Percentiles rank a stretch among this genome's conserved stretches.
Conservation (phyloP, 768 basidiomycete genomes). For the Psilocybe tampanensis region DNA sequence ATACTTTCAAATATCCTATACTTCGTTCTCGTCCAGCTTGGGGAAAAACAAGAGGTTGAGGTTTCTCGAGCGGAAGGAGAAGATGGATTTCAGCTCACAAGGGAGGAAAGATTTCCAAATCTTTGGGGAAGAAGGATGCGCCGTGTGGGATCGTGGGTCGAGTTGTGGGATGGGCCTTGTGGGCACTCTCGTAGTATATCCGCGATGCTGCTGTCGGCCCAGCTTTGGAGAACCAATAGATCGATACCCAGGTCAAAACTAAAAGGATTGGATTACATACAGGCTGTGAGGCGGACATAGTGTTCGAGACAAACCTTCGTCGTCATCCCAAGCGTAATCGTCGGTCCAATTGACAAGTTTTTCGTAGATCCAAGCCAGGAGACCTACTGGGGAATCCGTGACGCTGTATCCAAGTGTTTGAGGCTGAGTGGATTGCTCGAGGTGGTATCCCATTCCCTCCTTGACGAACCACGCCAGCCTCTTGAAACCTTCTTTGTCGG, state of each 20-base stretch:
- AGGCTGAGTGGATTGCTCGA: conserved; percentile 43
- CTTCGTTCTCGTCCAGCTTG: conserved; percentile 21
- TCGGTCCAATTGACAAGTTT: conserved; percentile 50
- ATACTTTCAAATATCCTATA: conserved; percentile 38
- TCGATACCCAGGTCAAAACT: conserved; percentile 59
- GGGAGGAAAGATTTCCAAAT: conserved; percentile 29
- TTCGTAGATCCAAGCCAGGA: conserved; percentile 56
- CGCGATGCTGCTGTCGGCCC: conserved; percentile 57
- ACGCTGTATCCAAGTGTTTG: conserved; percentile 55
- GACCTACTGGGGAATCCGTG: conserved; percentile 57
- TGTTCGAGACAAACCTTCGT: conserved; percentile 40
- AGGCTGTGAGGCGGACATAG: background rate
- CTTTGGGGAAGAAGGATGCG: conserved; percentile 49
- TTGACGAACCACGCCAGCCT: background rate
- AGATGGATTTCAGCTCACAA: conserved; percentile 15
- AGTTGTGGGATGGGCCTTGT: conserved; percentile 7
- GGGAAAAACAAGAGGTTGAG: background rate
- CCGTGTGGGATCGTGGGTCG: conserved; percentile 43
- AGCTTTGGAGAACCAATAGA: conserved; percentile 56
- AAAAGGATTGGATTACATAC: background rate
- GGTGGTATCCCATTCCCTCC: conserved; percentile 34
- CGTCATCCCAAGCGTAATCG: conserved; percentile 55
- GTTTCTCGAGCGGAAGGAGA: background rate
- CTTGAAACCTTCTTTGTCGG: background rate
- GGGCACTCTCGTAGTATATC: conserved; percentile 53